Evolutionary conservation across 345 rosid species (phyloP), one percentile per base, ranked within the genome.

Genomic region (Salix koriyanagi): DNA sequence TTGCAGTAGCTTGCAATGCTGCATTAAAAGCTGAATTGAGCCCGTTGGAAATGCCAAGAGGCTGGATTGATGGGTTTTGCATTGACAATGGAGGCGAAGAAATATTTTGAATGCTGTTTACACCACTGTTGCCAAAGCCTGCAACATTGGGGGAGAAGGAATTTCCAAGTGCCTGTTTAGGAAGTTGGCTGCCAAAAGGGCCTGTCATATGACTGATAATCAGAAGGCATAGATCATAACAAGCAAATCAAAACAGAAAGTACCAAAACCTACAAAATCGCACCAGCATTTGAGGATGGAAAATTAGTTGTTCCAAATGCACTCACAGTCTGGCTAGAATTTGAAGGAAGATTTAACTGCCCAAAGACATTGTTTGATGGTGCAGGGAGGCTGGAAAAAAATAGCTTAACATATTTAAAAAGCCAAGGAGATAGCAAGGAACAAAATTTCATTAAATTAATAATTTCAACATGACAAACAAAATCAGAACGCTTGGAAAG

Each of bases 301-400:
- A 72, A 67, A 79, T 70, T 74, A 44, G n/a, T 52, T 52, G 56
- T 46, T 14, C 50, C 50, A 46, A 46, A 46, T 46, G 25, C 82
- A 84, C 79, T 76, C 75, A 86, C 58, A 61, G 84, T 77, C 82
- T 86, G 90, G 72, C 80, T 79, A 74, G 80, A 79, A 75, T 79
- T 85, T 60, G 85, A 83, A 78, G 83, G 80, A 21, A 79, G 72
- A 84, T 65, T 86, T 58, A 83, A 86, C 76, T 87, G 87, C 67
- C 87, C 89, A 71, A 80, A 83, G 60, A 81, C 74, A 82, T 82
- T 85, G 74, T 76, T 79, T 65, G 84, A 70, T 54, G 54, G 65
- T 32, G 81, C 46, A 67, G 82, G 68, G 28, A 80, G 81, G 81
- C 88, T 84, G 80, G 75, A 42, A 79, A 69, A 79, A 77, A 71